phyloP scores from a whole-genome alignment of 768 basidiomycete species.

The Wakefieldia striispora region DNA sequence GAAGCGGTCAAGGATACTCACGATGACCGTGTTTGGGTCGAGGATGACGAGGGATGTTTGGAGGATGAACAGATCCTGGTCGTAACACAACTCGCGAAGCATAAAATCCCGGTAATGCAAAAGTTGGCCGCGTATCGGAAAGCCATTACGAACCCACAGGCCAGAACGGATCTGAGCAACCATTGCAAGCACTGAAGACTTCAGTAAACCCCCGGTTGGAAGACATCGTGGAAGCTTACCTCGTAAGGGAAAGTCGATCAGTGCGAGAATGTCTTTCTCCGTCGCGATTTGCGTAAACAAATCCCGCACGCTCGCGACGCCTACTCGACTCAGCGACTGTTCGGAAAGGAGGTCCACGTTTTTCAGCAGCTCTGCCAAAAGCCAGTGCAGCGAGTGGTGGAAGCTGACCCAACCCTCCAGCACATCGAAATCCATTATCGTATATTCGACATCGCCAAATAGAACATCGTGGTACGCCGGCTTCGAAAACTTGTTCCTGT shows the following conservation, averaged over 20 bases:
- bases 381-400: slow-evolving; percentile 90
- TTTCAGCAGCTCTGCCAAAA: slow-evolving; percentile 85
- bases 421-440: slow-evolving; percentile 77
- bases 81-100: slow-evolving; percentile 93
- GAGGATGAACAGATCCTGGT: slow-evolving; percentile 90
- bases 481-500: slow-evolving; percentile 60
- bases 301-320: slow-evolving; percentile 54
- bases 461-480: slow-evolving; percentile 62
- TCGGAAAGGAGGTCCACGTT: slow-evolving; percentile 68
- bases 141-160: slow-evolving; percentile 97
- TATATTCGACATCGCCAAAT: slow-evolving; percentile 59
- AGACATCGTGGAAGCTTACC: slow-evolving; percentile 46
- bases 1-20: slow-evolving; percentile 89
- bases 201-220: background rate
- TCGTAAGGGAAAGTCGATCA: slow-evolving; percentile 87
- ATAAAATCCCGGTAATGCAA: slow-evolving; percentile 96
- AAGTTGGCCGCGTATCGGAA: slow-evolving; percentile 90
- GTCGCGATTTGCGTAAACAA: slow-evolving; percentile 59
- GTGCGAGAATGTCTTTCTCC: slow-evolving; percentile 65
- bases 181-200: slow-evolving; percentile 72
- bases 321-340: slow-evolving; percentile 49
- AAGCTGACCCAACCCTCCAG: slow-evolving; percentile 84
- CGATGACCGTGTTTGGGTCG: slow-evolving; percentile 75
- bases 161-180: slow-evolving; percentile 94
- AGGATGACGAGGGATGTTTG: slow-evolving; percentile 81